Conservation (phyloP, 306 rosid genomes). For the Malus orientalis region DNA sequence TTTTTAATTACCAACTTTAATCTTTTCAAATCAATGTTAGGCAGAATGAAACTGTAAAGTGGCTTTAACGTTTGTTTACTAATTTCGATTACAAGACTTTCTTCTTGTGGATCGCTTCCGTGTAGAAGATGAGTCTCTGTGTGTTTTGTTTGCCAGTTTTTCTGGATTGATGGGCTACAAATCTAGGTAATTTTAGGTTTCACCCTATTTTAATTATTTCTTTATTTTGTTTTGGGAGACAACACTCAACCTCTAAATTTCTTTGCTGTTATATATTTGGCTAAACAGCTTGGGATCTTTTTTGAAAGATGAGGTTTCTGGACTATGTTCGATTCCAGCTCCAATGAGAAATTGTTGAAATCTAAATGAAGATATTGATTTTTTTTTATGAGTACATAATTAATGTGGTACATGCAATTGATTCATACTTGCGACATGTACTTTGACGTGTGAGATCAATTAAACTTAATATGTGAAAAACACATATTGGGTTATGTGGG, state of each 20-base stretch:
- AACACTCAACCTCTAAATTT: constrained; percentile 13
- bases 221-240: constrained; percentile 22
- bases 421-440: too few relatives aligned
- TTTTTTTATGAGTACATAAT: background rate
- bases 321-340: background rate
- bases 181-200: background rate
- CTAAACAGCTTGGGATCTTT: background rate
- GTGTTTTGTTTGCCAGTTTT: background rate
- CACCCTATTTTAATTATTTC: background rate
- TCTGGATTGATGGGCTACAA: background rate
- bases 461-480: too few relatives aligned
- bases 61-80: background rate
- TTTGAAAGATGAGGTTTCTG: background rate
- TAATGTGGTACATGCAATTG: too few relatives aligned
- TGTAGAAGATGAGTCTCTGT: background rate
- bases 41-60: background rate
- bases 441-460: too few relatives aligned
- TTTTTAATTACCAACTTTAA: constrained; percentile 12
- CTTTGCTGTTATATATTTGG: background rate
- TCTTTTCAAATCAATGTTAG: constrained; percentile 13
- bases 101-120: constrained; percentile 21
- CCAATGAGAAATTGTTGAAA: background rate
- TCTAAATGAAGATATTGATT: background rate
- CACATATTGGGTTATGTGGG: too few relatives aligned
- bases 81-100: background rate